Evolutionary conservation across 192 early-diverging fungal genomes (phyloP).

Genomic region (Entomortierella chlamydospora): DNA sequence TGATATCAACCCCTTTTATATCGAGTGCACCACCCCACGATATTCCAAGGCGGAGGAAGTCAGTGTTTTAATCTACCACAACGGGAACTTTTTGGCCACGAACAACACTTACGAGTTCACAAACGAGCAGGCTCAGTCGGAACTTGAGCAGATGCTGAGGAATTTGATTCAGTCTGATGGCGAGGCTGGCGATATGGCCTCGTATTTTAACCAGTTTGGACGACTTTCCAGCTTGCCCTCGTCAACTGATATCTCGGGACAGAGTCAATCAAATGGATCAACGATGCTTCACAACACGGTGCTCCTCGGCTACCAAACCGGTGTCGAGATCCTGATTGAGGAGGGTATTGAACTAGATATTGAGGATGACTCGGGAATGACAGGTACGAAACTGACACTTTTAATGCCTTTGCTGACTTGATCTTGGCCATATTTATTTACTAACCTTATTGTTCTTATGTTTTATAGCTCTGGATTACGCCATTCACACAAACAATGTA

Average conservation of each 20-base stretch:
- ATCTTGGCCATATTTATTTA: background rate
- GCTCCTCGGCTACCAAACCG: constrained; percentile 39
- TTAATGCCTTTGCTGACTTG: background rate
- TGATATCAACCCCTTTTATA: constrained; percentile 47
- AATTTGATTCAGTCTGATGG: constrained; percentile 45
- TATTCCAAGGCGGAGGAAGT: constrained; percentile 44
- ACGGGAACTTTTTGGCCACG: constrained; percentile 36
- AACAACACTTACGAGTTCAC: constrained; percentile 50
- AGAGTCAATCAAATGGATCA: constrained; percentile 44
- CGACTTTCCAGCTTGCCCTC: constrained; percentile 31
- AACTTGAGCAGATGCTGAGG: constrained; percentile 48
- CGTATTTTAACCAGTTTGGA: constrained; percentile 31
- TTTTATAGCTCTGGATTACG: constrained; percentile 45
- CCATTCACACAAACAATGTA: constrained; percentile 43
- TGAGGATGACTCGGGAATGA: constrained; percentile 46
- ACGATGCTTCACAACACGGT: constrained; percentile 54
- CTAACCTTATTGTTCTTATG: background rate
- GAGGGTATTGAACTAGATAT: constrained; percentile 52
- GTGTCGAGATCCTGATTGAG: constrained; percentile 40
- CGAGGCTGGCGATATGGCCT: constrained; percentile 25
- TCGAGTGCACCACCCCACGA: constrained; percentile 48
- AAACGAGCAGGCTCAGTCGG: constrained; percentile 47
- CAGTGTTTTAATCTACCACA: constrained; percentile 37
- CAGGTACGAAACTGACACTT: constrained; percentile 14
- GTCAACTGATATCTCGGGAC: constrained; percentile 40